Base-by-base conservation (phyloP, 2,329 filamentous ascomycete species). In the Xylaria arbuscula region DNA sequence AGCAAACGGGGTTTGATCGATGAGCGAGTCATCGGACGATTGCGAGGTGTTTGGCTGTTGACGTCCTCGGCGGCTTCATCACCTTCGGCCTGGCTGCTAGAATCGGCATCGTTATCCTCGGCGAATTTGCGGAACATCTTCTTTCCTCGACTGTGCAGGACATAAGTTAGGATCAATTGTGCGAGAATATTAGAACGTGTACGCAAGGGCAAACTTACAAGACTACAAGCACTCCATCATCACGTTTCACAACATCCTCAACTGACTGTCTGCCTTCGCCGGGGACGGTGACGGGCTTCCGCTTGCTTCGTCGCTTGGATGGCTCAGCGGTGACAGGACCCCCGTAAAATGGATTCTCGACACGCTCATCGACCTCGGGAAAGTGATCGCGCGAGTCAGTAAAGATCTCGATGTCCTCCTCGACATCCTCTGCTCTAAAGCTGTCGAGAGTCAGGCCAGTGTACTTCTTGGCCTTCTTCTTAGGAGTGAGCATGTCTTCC, bases 381-480 rank as follows among this genome's bases (percentile, higher is more conserved):
- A 94, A 80, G 63, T 90, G 89, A 73, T 97, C 94, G 71, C 93
- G 90, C 0, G 92, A 89, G 78, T 96, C 92, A 48, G 91, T 94
- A 77, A 89, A 95, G 75, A 95, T 93, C 71, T 87, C 79, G 72
- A 94, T 92, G n/a, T 84, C 78, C 50, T 85, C 82, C 50, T 88
- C 85, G 8, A 84, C 80, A n/a, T 87, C 85, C 59, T 89, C 86
- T 8, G 80, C 85, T 28, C 80, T 81, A 76, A 91, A 90, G 79
- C 87, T 90, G 70, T 87, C 86, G 71, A 90, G 75, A 11, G 84
- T 82, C 51, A 86, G 80, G 59, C 85, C 84, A 5, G 81, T 83
- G 77, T 88, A 86, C 78, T 88, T 88, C 80, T 87, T 88, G 55
- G 82, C 76, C 72, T 82, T 82, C 80, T 89, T 90, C 75, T 84